Evolutionary conservation across 163 green algal genomes (phyloP), one percentile per base, ranked within the genome.

Genomic region (Chlamydomonas reinhardtii): DNA sequence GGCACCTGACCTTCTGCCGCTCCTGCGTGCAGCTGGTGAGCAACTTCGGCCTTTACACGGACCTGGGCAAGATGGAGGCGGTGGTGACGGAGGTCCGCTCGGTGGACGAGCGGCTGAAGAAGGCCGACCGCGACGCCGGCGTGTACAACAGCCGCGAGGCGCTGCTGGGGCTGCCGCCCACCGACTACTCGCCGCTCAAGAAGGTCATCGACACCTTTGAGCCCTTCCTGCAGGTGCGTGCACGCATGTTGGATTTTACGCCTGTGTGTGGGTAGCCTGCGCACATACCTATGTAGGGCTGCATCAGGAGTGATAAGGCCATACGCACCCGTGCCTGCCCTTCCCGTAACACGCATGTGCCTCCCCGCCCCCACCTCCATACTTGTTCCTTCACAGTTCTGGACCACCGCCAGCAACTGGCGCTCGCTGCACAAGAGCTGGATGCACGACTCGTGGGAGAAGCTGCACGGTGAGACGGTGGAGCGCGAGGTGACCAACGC

Each of bases 111-210:
- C 90, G 94, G 80, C 86, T 98, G 29, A 93, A 92, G 81, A 76
- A 95, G 86, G 93, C 91, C 22, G 89, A 96, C 54, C 78, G 86
- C 56, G 86, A 94, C 78, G 89, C 91, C 39, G 64, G 86, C 24
- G 12, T 92, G n/a, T 96, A 90, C 92, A 96, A 95, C 84, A 87
- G 69, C 68, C 88, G 95, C 8, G 95, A 98, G 89, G 91, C 71
- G 19, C 87, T 98, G 65, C 94, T 98, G 74, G 93, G 91, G 54
- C 73, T 92, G 66, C 71, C 90, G 2, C 32, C 84, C 32, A 96
- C 92, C 22, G 95, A 98, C 89, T 98, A 98, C 93, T 92, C 73
- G 3, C 34, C 85, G 15, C 64, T 97, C 4, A 91, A 91, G 75
- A 92, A 93, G 76, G 80, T 96, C 56, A 82, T 88, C 20, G 93